Conservation (phyloP, 2,329 filamentous ascomycete species). For the Onygenales sp. region DNA sequence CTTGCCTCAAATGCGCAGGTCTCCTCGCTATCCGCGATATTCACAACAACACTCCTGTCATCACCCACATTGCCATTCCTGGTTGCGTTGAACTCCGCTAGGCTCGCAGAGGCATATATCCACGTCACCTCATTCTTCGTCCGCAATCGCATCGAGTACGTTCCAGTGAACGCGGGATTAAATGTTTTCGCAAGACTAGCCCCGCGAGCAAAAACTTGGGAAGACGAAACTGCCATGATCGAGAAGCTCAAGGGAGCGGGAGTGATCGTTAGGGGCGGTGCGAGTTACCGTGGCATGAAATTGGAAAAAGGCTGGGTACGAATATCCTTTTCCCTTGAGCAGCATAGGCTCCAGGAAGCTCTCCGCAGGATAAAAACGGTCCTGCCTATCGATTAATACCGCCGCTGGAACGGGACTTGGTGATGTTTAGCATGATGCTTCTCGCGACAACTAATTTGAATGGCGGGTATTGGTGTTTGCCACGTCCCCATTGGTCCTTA, state of each 20-base stretch:
- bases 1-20: conserved; percentile 14
- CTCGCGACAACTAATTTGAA: no score
- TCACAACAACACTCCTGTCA: conserved; percentile 15
- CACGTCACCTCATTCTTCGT: conserved; percentile 17
- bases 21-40: conserved; percentile 14
- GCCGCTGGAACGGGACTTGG: no score
- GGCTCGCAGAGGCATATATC: conserved; percentile 17
- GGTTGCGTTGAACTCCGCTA: conserved; percentile 14
- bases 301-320: conserved; percentile 19
- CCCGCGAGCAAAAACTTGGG: conserved; percentile 15
- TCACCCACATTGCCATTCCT: conserved; percentile 14
- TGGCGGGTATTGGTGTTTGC: no score
- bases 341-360: conserved; percentile 11
- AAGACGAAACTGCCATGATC: conserved; percentile 16
- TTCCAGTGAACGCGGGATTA: conserved; percentile 17
- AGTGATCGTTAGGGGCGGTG: conserved; percentile 15
- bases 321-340: conserved; percentile 16
- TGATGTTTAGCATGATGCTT: no score
- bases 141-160: conserved; percentile 14
- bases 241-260: conserved; percentile 11
- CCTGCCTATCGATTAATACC: conserved; percentile 1
- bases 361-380: conserved; percentile 11
- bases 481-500: no score
- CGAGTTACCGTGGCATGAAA: conserved; percentile 12
- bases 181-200: conserved; percentile 17